phyloP scores from a whole-genome alignment of 1,284 basidiomycete species.

The Papiliotrema terrestris region DNA sequence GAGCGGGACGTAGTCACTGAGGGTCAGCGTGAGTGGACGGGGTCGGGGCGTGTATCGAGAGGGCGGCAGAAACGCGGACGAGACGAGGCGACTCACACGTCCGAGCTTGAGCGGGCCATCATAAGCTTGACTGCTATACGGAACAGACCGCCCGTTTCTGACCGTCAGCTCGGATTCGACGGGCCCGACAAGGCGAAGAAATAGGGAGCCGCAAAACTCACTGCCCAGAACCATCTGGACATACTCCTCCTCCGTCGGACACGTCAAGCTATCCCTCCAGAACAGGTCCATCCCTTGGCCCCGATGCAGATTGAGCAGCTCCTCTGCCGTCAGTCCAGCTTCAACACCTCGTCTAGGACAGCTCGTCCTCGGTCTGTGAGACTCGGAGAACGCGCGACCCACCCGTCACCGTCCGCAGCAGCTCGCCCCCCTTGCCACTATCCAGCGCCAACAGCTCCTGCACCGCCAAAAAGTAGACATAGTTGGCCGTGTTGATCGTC shows the following conservation, averaged over 20 bases:
- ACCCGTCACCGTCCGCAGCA: constrained; percentile 8
- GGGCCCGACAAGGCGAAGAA: neutral
- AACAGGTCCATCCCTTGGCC: constrained; percentile 94
- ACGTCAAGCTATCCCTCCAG: constrained; percentile 87
- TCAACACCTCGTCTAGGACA: neutral
- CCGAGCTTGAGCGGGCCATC: constrained; percentile 68
- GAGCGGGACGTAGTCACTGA: constrained; percentile 82
- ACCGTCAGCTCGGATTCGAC: constrained; percentile 1
- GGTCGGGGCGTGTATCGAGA: neutral
- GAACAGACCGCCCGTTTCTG: constrained; percentile 94
- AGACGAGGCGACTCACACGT: constrained; percentile 58
- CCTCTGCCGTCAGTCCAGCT: constrained; percentile 54
- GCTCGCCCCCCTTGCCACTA: constrained; percentile 13
- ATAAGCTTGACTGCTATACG: constrained; percentile 91
- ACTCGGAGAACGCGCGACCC: neutral
- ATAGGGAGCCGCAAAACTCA: constrained; percentile 49
- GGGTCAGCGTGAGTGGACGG: neutral
- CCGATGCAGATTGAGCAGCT: constrained; percentile 84
- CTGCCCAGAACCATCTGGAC: constrained; percentile 95
- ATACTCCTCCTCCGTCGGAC: constrained; percentile 94
- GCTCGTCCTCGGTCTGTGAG: neutral
- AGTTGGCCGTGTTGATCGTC: constrained; percentile 96
- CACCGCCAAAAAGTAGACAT: constrained; percentile 89
- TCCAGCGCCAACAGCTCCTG: constrained; percentile 68
- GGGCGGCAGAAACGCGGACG: no score